Base-by-base conservation (phyloP, 495 filamentous ascomycete species). In the Penicillium flavigenum region DNA sequence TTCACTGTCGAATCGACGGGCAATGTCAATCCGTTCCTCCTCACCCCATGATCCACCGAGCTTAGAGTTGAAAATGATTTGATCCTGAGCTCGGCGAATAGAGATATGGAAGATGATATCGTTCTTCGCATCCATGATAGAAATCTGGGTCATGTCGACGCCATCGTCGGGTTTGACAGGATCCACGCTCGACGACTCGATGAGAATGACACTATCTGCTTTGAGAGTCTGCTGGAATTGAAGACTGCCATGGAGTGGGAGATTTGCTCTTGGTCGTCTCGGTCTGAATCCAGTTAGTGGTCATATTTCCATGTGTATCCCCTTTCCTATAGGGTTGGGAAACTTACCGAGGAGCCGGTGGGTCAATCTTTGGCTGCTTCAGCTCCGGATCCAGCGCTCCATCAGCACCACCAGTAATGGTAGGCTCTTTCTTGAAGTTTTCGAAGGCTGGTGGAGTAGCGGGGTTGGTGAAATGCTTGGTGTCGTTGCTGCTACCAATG, bases 401-500 rank as follows among this genome's bases (percentile, higher is more conserved):
- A 38, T 47, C 56, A 26, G 56, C 39, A 47, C 56, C 47, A n/a
- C 56, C 56, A 9, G 39, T 45, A 14, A 57, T 57, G 1, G 47
- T 57, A 12, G 47, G 55, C 26, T 57, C 55, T 48, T 57, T 14
- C 26, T 58, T 47, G 48, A 52, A 58, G 7, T 53, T 58, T 10
- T 47, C 48, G 4, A 58, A 51, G 2, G 17, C 22, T 12, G 55
- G 55, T 2, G 29, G 38, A 5, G 32, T 42, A 32, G 55, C 39
- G 34, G 55, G 55, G 20, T 57, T 49, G 7, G 36, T 26, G 27
- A 51, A 57, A 14, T 44, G 41, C 10, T 34, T 57, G 12, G 55
- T 51, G 39, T 57, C 55, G n/a, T 57, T 57, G 26, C 27, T 57
- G 34, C 47, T 57, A 1, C 55, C 57, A 27, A 60, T 60, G 36